Percentiles rank a stretch among this genome's conserved stretches.
These are phyloP conservation scores for Septoria petroselini DNA, from an alignment of 2,329 filamentous ascomycete genomes.

Conservation along the genomic window DNA sequence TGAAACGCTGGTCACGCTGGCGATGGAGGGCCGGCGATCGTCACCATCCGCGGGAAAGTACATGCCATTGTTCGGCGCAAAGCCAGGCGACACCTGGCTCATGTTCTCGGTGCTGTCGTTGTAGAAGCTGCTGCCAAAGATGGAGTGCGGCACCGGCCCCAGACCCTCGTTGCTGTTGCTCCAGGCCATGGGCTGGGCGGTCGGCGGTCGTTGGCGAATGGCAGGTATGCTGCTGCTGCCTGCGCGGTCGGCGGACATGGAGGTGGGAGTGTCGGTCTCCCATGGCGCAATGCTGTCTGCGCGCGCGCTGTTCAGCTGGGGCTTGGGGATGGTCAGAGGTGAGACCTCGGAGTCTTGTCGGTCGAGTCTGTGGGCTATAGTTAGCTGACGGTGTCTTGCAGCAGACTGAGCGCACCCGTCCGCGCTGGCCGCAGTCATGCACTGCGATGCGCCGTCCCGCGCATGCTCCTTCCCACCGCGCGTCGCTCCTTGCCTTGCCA, in stretches of 20 bases:
- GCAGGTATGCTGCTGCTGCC: slow-evolving; percentile 54
- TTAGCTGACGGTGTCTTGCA: slow-evolving; percentile 29
- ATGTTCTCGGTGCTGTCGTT: slow-evolving; percentile 73
- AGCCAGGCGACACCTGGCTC: slow-evolving; percentile 66
- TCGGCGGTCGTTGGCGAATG: slow-evolving; percentile 47
- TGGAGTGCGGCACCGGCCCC: slow-evolving; percentile 38
- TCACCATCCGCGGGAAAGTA: slow-evolving; percentile 59
- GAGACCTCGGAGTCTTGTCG: slow-evolving; percentile 46
- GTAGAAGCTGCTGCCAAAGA: slow-evolving; percentile 55
- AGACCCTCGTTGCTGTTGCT: slow-evolving; percentile 37
- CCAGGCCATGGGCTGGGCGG: slow-evolving; percentile 54
- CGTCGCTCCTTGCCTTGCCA: not conserved
- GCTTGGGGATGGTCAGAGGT: slow-evolving; percentile 38
- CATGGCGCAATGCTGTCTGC: slow-evolving; percentile 49
- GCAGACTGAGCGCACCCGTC: slow-evolving; percentile 14
- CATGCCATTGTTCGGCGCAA: slow-evolving; percentile 56
- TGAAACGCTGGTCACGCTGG: slow-evolving; percentile 81
- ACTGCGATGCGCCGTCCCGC: too few relatives aligned
- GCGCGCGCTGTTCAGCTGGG: slow-evolving; percentile 45
- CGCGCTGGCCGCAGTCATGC: too few relatives aligned
- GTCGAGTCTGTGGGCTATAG: slow-evolving; percentile 41
- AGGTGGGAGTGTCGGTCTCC: slow-evolving; percentile 41
- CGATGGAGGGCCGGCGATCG: slow-evolving; percentile 78
- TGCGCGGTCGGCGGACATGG: slow-evolving; percentile 42
- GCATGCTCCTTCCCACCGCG: too few relatives aligned